Evolutionary conservation across 805 yeast species (phyloP).

Genomic region (Diddensiella transvaalensis): DNA sequence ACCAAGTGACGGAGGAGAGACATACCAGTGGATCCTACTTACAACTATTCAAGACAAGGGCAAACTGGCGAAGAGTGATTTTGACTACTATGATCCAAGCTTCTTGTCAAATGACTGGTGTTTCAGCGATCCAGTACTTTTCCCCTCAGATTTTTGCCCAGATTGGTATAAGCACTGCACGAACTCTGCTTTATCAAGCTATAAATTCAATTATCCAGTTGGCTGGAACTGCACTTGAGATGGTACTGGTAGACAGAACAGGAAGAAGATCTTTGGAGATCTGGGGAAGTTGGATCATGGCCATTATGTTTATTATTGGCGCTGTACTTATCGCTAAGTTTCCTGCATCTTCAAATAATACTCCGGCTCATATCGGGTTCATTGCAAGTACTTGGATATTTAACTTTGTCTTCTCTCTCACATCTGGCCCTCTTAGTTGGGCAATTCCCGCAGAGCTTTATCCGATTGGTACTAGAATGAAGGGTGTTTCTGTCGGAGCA

Average conservation of each 20-base stretch:
- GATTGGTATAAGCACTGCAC: no score
- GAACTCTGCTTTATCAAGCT: conserved; percentile 27
- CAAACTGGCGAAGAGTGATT: conserved; percentile 47
- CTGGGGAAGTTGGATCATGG: conserved; percentile 22
- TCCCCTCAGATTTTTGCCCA: no score
- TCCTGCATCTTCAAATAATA: conserved; percentile 7
- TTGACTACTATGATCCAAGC: conserved; percentile 44
- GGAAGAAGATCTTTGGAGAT: conserved; percentile 24
- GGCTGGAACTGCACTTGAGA: conserved; percentile 24
- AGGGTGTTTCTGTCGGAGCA: conserved; percentile 55
- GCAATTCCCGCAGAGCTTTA: conserved; percentile 62
- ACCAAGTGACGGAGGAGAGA: conserved; percentile 38
- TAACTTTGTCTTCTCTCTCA: conserved; percentile 41
- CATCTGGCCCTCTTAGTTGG: no score
- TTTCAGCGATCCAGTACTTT: conserved; percentile 48
- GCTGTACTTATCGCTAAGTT: no score
- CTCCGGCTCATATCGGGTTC: conserved; percentile 21
- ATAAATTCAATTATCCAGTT: no score
- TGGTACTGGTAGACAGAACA: conserved; percentile 23
- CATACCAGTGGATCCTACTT: conserved; percentile 28
- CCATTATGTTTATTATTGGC: conserved; percentile 24
- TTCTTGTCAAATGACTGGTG: neutral
- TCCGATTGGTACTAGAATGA: conserved; percentile 51
- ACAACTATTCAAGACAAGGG: conserved; percentile 50
- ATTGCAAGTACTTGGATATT: conserved; percentile 32